Base-by-base conservation (phyloP, 768 basidiomycete genomes). In the Infundibulicybe gibba region DNA sequence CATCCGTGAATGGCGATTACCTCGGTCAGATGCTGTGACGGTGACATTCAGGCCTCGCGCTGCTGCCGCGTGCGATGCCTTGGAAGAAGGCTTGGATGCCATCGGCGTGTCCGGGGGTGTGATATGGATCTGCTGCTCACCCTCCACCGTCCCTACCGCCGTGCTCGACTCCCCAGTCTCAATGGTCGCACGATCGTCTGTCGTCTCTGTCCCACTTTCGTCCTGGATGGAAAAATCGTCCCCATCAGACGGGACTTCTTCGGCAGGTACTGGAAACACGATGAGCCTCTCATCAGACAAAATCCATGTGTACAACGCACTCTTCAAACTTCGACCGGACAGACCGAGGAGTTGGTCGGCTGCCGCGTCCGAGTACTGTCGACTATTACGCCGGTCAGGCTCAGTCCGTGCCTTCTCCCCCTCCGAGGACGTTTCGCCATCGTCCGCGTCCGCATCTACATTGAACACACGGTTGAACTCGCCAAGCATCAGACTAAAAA, bases 381-480 rank as follows among this genome's bases (percentile, higher is more conserved):
- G 80, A 59, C 89, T 91, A 64, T 94, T 94, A 54, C 91, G 79
- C 49, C 83, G 80, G 59, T 75, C 72, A 34, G 67, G 63, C 17
- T 75, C 77, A 46, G 65, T 54, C 47, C 15, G 54, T 47, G 45
- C 55, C 64, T 5, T 49, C 56, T 61, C 59, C 43, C 66, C 61
- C 35, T 48, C 61, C 48, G 58, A 61, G 53, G 10, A 25, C 32
- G 40, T 45, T 33, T 44, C 51, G 33, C 51, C 64, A n/a, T 61
- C 62, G 25, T 63, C 68, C 30, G 68, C 75, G 38, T 66, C 71
- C 17, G 61, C 65, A 52, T 79, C 83, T 43, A 92, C 90, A 56
- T 92, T 93, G 74, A 97, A 97, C 16, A 95, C 93, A 13, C 84
- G 80, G 55, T 90, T 91, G 69, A 94, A 97, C 62, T 97, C 91